Evolutionary conservation across 352 stramenopile species (phyloP), one percentile per base, ranked within the genome.

Genomic region (Phytophthora citrophthora): DNA sequence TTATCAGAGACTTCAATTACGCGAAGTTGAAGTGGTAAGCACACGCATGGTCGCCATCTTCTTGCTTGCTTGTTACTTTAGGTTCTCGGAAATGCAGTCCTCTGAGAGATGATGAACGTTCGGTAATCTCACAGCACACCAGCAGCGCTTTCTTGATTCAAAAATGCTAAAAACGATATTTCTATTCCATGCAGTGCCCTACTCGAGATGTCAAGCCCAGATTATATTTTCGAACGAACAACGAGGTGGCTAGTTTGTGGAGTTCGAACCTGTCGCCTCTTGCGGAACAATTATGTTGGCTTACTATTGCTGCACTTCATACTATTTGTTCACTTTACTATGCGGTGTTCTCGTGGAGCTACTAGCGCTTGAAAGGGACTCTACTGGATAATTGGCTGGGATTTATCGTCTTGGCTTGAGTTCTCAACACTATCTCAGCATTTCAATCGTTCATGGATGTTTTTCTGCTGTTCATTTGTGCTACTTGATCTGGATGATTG

Each of bases 21-120:
- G 53, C 53, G 45, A 53, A 52, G 10, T 54, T 54, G 48, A 54
- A 54, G 48, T 54, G 48, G 29, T 54, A 54, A 54, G 48, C 48
- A 44, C 48, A 18, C 31, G 48, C 48, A 29, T 29, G 26, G 26
- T 29, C 26, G 26, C 7, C 26, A 29, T 29, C 26, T 29, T 6
- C 26, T 29, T 29, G 26, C 26, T 29, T 29, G 26, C 20, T 20
- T 20, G 20, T 20, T 20, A 20, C 20, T 20, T 2, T 20, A 20
- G 2, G 20, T 20, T 20, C 20, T 20, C 20, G 20, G 20, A 20
- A 20, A 20, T 20, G 20, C 20, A 20, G 20, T 20, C 20, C 20
- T 20, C 20, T 20, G 20, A 20, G 20, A 20, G 20, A n/a, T n/a
- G n/a, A n/a, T n/a, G n/a, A n/a, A n/a, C n/a, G n/a, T 20, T 20